These are phyloP conservation scores for Lophiostoma macrostomum DNA, from an alignment of 495 filamentous ascomycete genomes.

Conservation along the genomic window DNA sequence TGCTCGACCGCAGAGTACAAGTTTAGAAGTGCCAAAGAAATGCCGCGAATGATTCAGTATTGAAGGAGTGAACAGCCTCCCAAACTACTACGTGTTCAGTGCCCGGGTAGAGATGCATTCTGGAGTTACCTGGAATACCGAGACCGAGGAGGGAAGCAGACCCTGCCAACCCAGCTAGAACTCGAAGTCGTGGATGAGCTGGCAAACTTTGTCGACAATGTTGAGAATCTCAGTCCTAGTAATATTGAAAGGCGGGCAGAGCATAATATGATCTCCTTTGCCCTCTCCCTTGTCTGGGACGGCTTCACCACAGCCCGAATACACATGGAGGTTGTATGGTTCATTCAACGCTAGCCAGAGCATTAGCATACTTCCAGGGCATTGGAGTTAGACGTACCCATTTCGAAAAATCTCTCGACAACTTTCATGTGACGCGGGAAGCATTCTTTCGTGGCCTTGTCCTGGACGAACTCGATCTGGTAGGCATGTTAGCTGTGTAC, in stretches of 20 bases:
- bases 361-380: neutral
- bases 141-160: too few relatives aligned
- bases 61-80: too few relatives aligned
- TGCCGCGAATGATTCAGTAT: too few relatives aligned
- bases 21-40: too few relatives aligned
- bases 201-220: constrained; percentile 34
- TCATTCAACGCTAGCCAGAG: constrained; percentile 31
- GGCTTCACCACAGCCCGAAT: constrained; percentile 62
- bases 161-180: neutral
- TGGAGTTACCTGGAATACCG: too few relatives aligned
- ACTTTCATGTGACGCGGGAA: constrained; percentile 42
- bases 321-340: constrained; percentile 62
- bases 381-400: constrained; percentile 37
- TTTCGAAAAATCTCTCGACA: constrained; percentile 38
- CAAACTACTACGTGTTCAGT: too few relatives aligned
- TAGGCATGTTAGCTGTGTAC: neutral
- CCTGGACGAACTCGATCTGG: constrained; percentile 54
- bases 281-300: constrained; percentile 60
- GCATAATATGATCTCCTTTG: constrained; percentile 68
- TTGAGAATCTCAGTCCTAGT: constrained; percentile 36
- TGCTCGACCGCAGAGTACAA: too few relatives aligned
- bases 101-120: too few relatives aligned
- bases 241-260: constrained; percentile 73
- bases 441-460: constrained; percentile 54
- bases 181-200: constrained; percentile 40